A percentile compares a stretch with the other conserved stretches of the same genome.
Evolutionary conservation across 176 grass and related monocot genomes (phyloP).

Genomic region (Tillandsia leiboldiana): DNA sequence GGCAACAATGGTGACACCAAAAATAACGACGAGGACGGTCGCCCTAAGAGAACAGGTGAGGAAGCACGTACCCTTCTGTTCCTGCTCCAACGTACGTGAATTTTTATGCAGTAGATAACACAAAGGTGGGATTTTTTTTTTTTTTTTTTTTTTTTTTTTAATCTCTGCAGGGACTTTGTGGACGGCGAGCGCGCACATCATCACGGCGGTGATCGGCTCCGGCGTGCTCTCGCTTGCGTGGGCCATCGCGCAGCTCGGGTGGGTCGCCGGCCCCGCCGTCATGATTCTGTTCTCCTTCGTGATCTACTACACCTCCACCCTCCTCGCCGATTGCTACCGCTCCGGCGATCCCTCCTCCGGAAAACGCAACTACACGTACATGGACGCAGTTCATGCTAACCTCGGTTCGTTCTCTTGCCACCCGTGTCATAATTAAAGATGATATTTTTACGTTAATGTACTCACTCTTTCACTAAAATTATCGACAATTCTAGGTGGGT

Average conservation of each 20-base stretch:
- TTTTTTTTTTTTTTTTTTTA: background rate
- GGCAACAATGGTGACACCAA: constrained; percentile 14
- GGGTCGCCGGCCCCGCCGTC: constrained; percentile 65
- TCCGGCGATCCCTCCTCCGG: constrained; percentile 65
- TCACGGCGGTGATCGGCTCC: constrained; percentile 91
- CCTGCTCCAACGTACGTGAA: background rate
- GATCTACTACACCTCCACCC: constrained; percentile 66
- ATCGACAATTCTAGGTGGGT: constrained; percentile 12
- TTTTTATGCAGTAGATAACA: background rate
- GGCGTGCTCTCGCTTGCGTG: constrained; percentile 85
- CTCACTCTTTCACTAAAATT: background rate
- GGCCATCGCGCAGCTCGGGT: constrained; percentile 93
- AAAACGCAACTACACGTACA: constrained; percentile 91
- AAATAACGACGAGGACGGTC: constrained; percentile 58
- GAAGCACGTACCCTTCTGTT: background rate
- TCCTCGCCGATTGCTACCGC: constrained; percentile 87
- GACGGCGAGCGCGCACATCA: constrained; percentile 87
- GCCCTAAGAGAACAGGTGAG: constrained; percentile 35
- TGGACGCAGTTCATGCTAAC: constrained; percentile 66
- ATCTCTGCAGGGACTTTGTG: constrained; percentile 56
- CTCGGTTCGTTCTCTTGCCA: constrained; percentile 31
- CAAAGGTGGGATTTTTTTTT: background rate
- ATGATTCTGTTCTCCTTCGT: constrained; percentile 81
- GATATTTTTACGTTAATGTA: constrained; percentile 1
- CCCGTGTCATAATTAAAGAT: background rate